These are phyloP conservation scores for Hippophae gyantsensis DNA, from an alignment of 306 rosid species.

Conservation along the genomic window DNA sequence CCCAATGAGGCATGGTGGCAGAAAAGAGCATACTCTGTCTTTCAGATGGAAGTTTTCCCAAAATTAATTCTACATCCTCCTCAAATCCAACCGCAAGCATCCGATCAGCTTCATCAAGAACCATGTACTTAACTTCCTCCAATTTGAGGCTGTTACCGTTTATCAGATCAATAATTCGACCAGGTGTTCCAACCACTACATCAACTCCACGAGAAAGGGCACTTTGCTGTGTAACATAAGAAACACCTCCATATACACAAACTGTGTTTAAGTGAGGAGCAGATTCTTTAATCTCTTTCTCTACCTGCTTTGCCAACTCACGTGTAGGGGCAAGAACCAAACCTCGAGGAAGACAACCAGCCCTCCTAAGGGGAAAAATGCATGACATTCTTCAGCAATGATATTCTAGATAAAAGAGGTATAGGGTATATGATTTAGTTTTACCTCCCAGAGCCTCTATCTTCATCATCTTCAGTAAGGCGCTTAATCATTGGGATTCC, in stretches of 20 bases:
- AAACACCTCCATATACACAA: conserved; percentile 94
- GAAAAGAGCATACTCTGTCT: conserved; percentile 96
- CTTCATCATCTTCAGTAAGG: conserved; percentile 50
- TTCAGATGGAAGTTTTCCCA: conserved; percentile 66
- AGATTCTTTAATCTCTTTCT: conserved; percentile 92
- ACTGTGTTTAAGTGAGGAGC: conserved; percentile 79
- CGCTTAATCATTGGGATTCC: conserved; percentile 81
- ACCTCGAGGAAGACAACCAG: conserved; percentile 65
- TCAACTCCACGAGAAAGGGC: conserved; percentile 95
- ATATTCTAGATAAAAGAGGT: neutral
- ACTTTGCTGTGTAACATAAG: conserved; percentile 68
- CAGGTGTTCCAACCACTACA: conserved; percentile 98
- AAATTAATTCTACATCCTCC: conserved; percentile 88
- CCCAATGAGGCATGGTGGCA: conserved; percentile 95
- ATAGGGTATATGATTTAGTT: neutral
- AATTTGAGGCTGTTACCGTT: conserved; percentile 78
- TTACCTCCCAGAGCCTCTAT: conserved; percentile 45
- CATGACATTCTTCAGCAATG: neutral
- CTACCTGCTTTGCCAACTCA: conserved; percentile 94
- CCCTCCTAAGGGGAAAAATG: conserved; percentile 42
- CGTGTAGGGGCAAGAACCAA: conserved; percentile 95
- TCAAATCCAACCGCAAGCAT: conserved; percentile 99
- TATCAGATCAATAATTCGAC: conserved; percentile 82
- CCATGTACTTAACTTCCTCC: conserved; percentile 71
- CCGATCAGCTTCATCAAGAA: conserved; percentile 96